These are phyloP conservation scores for Lactifluus subvellereus DNA, from an alignment of 768 basidiomycete genomes.

Conservation along the genomic window DNA sequence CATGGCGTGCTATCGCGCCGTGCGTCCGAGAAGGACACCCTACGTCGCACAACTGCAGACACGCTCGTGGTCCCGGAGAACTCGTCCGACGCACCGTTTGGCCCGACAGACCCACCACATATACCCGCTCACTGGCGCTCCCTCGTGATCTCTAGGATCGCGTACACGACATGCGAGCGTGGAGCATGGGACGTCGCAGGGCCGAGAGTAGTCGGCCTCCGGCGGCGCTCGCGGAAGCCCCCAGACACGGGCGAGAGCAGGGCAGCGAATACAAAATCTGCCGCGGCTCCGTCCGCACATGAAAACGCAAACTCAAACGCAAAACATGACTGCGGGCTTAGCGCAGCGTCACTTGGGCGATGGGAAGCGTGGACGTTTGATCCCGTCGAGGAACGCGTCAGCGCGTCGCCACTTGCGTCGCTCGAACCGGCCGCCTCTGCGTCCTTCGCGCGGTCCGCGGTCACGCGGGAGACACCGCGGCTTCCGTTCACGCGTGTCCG, in stretches of 20 bases:
- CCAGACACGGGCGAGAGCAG: neutral
- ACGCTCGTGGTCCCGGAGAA: constrained; percentile 41
- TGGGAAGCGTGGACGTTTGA: constrained; percentile 86
- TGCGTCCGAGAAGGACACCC: constrained; percentile 59
- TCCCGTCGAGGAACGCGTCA: constrained; percentile 42
- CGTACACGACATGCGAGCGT: constrained; percentile 61
- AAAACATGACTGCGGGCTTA: constrained; percentile 40
- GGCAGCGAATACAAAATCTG: neutral
- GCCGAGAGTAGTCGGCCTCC: constrained; percentile 59
- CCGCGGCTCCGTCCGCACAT: constrained; percentile 28
- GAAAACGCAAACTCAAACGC: constrained; percentile 22
- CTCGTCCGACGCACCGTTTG: constrained; percentile 28
- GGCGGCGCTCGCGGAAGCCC: constrained; percentile 50
- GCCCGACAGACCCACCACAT: constrained; percentile 16
- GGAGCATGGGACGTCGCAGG: constrained; percentile 68
- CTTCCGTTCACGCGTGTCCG: constrained; percentile 24
- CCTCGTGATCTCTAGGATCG: constrained; percentile 47
- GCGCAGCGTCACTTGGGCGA: constrained; percentile 60
- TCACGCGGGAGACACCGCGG: constrained; percentile 15
- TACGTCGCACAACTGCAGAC: constrained; percentile 46
- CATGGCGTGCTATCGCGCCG: constrained; percentile 75
- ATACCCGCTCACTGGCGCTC: constrained; percentile 48
- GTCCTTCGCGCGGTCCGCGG: neutral
- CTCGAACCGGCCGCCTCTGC: constrained; percentile 30
- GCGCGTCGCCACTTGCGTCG: constrained; percentile 47